Evolutionary conservation across 495 filamentous ascomycete genomes (phyloP), one percentile per base, ranked within the genome.

Genomic region (Mycothermus thermophilus): DNA sequence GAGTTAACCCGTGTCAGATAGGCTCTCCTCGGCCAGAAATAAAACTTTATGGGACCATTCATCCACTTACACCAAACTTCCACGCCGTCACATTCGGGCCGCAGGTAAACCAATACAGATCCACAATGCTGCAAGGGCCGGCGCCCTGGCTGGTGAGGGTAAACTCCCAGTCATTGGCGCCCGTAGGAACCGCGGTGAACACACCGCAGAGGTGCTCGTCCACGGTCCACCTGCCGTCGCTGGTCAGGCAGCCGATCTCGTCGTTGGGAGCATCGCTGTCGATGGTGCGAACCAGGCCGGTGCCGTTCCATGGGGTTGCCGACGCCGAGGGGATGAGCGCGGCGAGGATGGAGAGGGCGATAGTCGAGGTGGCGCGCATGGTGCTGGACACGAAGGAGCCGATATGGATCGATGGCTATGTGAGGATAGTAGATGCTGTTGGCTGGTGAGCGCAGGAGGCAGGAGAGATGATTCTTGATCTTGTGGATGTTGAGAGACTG

Each of bases 231-330:
- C 34, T 23, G 8, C 42, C 42, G 3, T 9, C 8, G 17, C 27
- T 21, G 19, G 42, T 45, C 9, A 45, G 19, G 30, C 42, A 45
- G 16, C 42, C 42, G 4, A 44, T 32, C 13, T 44, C 37, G 7
- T 32, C 27, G 23, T 44, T 22, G 29, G 18, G 24, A 6, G 3
- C 7, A 20, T 29, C 14, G 29, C 35, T 34, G 19, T 40, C 32
- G n/a, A 44, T 27, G 10, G 42, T 41, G 14, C 42, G 42, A 9
- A 44, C 22, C 14, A 41, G 37, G n/a, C 42, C 42, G 10, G 20
- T 9, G 23, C 42, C 42, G 28, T 24, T 21, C 20, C 16, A 8
- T 13, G 13, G 21, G 17, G 22, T 14, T 0, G 23, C 8, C 3
- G 32, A 17, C 2, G 25, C 27, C 27, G 27, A 4, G 33, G 24